Base-by-base conservation (phyloP, 2,329 filamentous ascomycete genomes). In the Rhynchosporium agropyri region DNA sequence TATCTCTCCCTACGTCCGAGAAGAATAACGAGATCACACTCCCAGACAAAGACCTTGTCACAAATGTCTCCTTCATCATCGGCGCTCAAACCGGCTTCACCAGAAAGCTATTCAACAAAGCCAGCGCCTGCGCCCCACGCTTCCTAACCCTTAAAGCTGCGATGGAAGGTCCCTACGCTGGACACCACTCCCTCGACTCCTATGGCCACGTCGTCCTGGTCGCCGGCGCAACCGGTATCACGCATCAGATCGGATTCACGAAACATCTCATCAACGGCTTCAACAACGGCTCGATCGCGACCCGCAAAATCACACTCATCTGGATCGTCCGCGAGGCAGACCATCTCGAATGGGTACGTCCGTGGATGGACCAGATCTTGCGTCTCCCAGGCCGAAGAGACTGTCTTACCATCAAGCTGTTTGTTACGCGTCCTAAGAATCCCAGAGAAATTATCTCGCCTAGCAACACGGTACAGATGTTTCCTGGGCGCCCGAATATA, bases 311-410 rank as follows among this genome's bases (percentile, higher is more conserved):
- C 53, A 91, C 89, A 1, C 85, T 98, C 7, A 86, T 97, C 64
- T 98, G 95, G 95, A 89, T 97, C 72, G 90, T 98, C 67, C 91
- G 95, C 65, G 91, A 92, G 61, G 89, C 90, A 43, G 89, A 97
- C 72, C 88, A 94, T 62, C 84, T 98, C 7, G 92, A 97, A 76
- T 98, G 95, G 94, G 90, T 96, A 63, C 86, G 91, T 7, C 91
- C 91, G 4, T 98, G 91, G 89, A 88, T 89, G 84, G 84, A 89
- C 68, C 77, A 80, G 61, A 78, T 98, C 60, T 82, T 98, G 38
- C 83, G 84, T 61, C 89, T 97, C 83, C 89, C 91, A 12, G 84
- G 87, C 69, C 88, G 93, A 60, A 86, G 90, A 63, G 91, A 97
- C 56, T 83, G 97, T 36, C 83, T 99, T 50, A 89, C 87, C 69